Evolutionary conservation across 108 stramenopile species (phyloP).

Genomic region (Conticribra weissflogii): DNA sequence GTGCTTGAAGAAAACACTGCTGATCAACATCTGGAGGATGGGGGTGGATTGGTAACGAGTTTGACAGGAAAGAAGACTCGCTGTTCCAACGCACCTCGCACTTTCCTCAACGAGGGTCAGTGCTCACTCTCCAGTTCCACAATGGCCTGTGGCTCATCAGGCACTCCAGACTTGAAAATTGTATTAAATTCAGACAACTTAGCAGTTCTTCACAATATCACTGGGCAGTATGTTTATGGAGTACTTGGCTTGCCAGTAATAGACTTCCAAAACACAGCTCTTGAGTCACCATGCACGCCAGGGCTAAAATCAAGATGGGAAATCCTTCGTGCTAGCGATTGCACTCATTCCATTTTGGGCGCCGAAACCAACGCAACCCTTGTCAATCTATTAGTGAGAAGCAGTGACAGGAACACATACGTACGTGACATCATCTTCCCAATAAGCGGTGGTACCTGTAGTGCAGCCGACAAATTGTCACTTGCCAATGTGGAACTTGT

Average conservation of each 20-base stretch:
- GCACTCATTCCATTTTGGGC: slow-evolving; percentile 29
- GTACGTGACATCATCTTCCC: slow-evolving; percentile 34
- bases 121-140: slow-evolving; percentile 37
- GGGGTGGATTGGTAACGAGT: slow-evolving; percentile 31
- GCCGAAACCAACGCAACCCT: slow-evolving; percentile 37
- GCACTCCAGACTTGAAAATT: slow-evolving; percentile 25
- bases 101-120: slow-evolving; percentile 49
- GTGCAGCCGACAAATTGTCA: slow-evolving; percentile 1
- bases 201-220: slow-evolving; percentile 17
- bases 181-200: slow-evolving; percentile 31
- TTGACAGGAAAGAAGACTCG: slow-evolving; percentile 29
- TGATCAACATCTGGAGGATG: slow-evolving; percentile 24
- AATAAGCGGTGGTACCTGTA: slow-evolving; percentile 25
- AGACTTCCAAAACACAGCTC: slow-evolving; percentile 24
- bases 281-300: slow-evolving; percentile 41
- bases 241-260: slow-evolving; percentile 31
- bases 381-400: slow-evolving; percentile 16
- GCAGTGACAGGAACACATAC: slow-evolving; percentile 34
- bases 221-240: slow-evolving; percentile 46
- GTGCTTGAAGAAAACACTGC: slow-evolving; percentile 30
- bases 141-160: slow-evolving; percentile 28
- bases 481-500: slow-evolving; percentile 27
- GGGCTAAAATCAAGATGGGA: slow-evolving; percentile 47
- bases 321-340: slow-evolving; percentile 32
- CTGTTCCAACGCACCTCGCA: slow-evolving; percentile 50